These are phyloP conservation scores for Fusarium musae DNA, from an alignment of 2,329 filamentous ascomycete species.

Conservation along the genomic window DNA sequence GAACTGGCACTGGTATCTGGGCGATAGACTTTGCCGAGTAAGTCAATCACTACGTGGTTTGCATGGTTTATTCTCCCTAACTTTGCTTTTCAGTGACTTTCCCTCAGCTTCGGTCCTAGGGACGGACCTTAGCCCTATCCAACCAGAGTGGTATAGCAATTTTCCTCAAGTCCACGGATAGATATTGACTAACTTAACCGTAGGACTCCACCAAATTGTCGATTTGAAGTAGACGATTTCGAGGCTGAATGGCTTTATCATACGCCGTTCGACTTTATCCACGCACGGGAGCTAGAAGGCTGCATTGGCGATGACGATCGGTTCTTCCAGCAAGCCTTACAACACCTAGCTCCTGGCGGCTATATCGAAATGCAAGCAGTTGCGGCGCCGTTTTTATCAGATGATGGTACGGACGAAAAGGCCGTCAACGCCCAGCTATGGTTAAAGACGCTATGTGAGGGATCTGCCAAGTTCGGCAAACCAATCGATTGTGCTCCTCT, in stretches of 20 bases:
- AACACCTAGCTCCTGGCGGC: not conserved
- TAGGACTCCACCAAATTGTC: not conserved
- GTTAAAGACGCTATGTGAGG: not conserved
- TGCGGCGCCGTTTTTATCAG: not conserved
- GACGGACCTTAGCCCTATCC: not conserved
- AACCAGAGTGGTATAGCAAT: not conserved
- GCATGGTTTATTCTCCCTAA: not conserved
- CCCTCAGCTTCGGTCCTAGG: not conserved
- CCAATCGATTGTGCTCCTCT: not conserved
- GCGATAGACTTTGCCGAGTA: not conserved
- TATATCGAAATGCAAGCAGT: not conserved
- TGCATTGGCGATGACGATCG: not conserved
- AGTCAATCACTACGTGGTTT: fast-evolving
- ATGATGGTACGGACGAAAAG: not conserved
- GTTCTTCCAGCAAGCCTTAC: not conserved
- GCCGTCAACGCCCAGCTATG: not conserved
- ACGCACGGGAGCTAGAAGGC: not conserved
- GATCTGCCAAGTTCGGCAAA: not conserved
- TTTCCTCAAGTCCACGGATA: not conserved
- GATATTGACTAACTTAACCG: not conserved
- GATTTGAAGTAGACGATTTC: not conserved
- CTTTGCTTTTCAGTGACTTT: not conserved
- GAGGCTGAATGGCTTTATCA: not conserved
- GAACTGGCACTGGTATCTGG: not conserved
- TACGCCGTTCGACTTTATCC: not conserved